Base-by-base conservation (phyloP, 768 basidiomycete species). In the Saitozyma sp. region DNA sequence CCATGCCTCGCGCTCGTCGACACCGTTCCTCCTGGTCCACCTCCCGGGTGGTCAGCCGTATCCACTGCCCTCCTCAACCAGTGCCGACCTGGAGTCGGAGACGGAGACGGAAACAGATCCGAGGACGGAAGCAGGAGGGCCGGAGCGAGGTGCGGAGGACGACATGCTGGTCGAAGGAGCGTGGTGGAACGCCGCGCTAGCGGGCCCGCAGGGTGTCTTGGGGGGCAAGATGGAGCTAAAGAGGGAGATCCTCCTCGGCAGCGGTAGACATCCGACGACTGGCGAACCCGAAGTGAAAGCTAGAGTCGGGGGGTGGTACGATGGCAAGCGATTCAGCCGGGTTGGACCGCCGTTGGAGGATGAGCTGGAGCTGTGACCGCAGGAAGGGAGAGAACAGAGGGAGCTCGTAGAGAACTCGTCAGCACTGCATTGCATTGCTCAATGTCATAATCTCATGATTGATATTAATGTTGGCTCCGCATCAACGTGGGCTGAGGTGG, bases 1-100 rank as follows among this genome's bases (percentile, higher is more conserved):
- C 1, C 86, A 87, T 10, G 90, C 88, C 1, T 84, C 87, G 63
- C 86, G 87, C 10, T 92, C 90, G 0, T 82, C 85, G 0, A 83
- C 92, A 11, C 93, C 93, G 0, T 84, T 94, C 60, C 83, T 91
- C 59, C 83, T 96, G 11, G 74, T 95, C 2, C 87, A 94, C 65
- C 78, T 96, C 3, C 91, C 92, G 1, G 83, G 83, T 9, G 59
- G 63, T 37, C 56, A 71, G 46, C 48, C 58, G 20, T 8, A 7
- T 29, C 29, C 29, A 5, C 29, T 29, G 29, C 2, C 29, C 29
- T 29, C 29, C 5, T 29, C 29, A 29, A 29, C 29, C 29, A 29
- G 29, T 29, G 29, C 29, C 29, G 29, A 29, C 29, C 29, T 29
- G 29, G 29, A 29, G 29, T 29, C 29, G 29, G 29, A 29, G 29